Evolutionary conservation across 768 basidiomycete species (phyloP), one percentile per base, ranked within the genome.

Genomic region (Dioszegia hungarica): DNA sequence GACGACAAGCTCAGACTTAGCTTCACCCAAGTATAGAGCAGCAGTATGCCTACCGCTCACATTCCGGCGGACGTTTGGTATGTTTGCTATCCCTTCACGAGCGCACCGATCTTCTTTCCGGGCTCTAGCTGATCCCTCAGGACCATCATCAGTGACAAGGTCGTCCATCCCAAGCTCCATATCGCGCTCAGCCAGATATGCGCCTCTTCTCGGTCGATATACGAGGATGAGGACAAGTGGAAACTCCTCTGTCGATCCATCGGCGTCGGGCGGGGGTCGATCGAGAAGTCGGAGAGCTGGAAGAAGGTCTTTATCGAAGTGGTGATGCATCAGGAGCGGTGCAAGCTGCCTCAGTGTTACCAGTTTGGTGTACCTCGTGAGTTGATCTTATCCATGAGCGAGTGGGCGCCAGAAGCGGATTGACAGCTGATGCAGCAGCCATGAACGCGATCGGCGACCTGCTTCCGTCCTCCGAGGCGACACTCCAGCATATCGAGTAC

Each of bases 301-400:
- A 50, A 50, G 49, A 39, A 31, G 49, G 49, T 50, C 5, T 50
- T 37, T 12, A 11, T 37, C 17, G 34, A 29, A 12, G 44, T 46
- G 6, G 24, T 46, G 24, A 19, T 11, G 24, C 44, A 46, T 46
- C 9, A 19, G 44, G 28, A 14, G 44, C 20, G 28, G 44, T 46
- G 44, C 22, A 25, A 19, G 15, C 11, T 29, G 44, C 20, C 44
- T 11, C 12, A 11, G 44, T 46, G 44, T 24, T 46, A 46, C 11
- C 31, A 37, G 17, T 36, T 36, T 20, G 49, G 49, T 37, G 49
- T 50, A 15, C 49, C 49, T 38, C 34, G 49, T 50, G 49, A 50
- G 49, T 50, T 17, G 3, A n/a, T n/a, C n/a, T n/a, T n/a, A n/a
- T n/a, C n/a, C n/a, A n/a, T n/a, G n/a, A n/a, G n/a, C n/a, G n/a